Conservation (phyloP, 2,329 filamentous ascomycete species). For the Cladosporium sphaerospermum region DNA sequence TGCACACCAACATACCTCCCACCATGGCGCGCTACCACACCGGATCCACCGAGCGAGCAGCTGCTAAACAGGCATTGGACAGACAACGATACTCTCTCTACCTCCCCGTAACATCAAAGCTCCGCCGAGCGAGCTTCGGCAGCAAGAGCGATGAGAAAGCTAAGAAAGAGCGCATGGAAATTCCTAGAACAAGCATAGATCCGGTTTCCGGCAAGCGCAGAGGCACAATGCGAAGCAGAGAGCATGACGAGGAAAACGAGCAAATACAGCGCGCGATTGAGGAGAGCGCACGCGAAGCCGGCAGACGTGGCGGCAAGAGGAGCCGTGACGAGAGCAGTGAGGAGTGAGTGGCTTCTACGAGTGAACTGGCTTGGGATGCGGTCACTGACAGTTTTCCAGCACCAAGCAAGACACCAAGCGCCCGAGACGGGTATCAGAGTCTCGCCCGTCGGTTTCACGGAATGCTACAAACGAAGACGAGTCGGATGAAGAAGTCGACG, state of each 20-base stretch:
- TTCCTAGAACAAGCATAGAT: conserved; percentile 47
- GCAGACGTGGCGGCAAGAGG: conserved; percentile 67
- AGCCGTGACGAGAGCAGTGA: conserved; percentile 87
- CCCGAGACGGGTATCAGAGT: conserved; percentile 74
- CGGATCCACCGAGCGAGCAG: conserved; percentile 17
- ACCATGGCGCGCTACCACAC: conserved; percentile 25
- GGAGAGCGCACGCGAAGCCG: conserved; percentile 78
- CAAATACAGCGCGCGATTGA: conserved; percentile 84
- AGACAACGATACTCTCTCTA: conserved; percentile 60
- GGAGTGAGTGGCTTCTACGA: conserved; percentile 68
- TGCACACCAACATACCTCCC: not conserved
- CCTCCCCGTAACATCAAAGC: conserved; percentile 48
- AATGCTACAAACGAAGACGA: conserved; percentile 51
- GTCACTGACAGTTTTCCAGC: conserved; percentile 40
- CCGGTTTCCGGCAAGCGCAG: conserved; percentile 68
- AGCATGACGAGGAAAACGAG: conserved; percentile 92
- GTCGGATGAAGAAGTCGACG: conserved; percentile 61
- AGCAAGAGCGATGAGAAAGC: conserved; percentile 54
- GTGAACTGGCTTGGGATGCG: conserved; percentile 70
- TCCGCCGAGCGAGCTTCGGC: conserved; percentile 57
- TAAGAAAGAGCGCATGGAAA: conserved; percentile 50
- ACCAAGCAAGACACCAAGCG: conserved; percentile 68
- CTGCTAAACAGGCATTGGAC: conserved; percentile 25
- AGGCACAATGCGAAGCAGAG: conserved; percentile 96
- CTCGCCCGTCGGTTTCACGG: conserved; percentile 46